Evolutionary conservation across 31 red algal species (phyloP).

Genomic region (Asparagopsis taxiformis): DNA sequence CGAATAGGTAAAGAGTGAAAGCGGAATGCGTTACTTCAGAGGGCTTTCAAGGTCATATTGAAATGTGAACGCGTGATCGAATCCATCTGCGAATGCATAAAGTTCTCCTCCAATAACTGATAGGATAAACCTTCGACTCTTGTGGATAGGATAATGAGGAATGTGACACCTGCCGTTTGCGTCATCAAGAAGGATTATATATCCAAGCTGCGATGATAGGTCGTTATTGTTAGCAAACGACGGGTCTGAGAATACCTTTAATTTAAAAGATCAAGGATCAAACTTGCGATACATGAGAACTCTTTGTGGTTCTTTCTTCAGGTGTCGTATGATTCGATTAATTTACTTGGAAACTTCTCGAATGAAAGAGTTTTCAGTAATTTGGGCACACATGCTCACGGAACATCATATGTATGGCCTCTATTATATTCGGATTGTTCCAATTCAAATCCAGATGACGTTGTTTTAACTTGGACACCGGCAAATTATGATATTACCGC

Average conservation of each 20-base stretch:
- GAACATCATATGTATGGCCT: constrained; percentile 15
- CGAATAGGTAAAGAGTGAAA: constrained; percentile 15
- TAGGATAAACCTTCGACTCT: constrained; percentile 19
- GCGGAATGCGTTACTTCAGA: neutral
- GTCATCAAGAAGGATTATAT: constrained; percentile 43
- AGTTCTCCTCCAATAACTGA: constrained; percentile 46
- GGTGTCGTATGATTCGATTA: neutral
- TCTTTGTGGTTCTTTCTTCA: neutral
- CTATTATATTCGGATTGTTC: constrained; percentile 3
- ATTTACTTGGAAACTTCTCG: neutral
- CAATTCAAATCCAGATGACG: neutral
- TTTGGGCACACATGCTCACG: constrained; percentile 8
- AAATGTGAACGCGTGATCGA: constrained; percentile 14
- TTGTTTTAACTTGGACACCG: constrained; percentile 10
- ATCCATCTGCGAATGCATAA: constrained; percentile 22
- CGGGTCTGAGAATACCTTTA: constrained; percentile 32
- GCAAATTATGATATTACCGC: constrained; percentile 16
- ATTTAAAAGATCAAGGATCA: neutral
- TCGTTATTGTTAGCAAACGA: constrained; percentile 36
- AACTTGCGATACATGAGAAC: neutral
- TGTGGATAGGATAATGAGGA: constrained; percentile 18
- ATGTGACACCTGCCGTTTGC: neutral
- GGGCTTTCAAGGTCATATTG: neutral
- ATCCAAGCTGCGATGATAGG: constrained; percentile 35
- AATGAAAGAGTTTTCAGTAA: constrained; percentile 7